Evolutionary conservation across 805 yeast species (phyloP), one percentile per base, ranked within the genome.

Genomic region (Hanseniaspora meyeri): DNA sequence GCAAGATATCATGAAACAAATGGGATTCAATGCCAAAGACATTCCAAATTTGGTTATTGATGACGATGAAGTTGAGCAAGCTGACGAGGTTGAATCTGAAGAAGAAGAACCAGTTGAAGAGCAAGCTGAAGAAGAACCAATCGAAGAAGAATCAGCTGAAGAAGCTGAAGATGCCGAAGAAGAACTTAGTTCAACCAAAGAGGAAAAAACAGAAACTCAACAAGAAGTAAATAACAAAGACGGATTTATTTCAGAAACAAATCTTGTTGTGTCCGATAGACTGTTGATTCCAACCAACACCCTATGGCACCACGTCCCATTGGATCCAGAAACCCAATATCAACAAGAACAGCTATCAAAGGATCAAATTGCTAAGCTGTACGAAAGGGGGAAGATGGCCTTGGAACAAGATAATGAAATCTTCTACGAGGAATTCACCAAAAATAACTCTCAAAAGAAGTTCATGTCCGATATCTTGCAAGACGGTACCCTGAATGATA

Each of bases 401-500:
- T 72, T 87, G 27, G 85, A 84, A 55, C 70, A 72, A 17, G 97
- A 93, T 59, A 88, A 87, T 68, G 75, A 77, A 57, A 64, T 74
- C 0, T 91, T 86, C 67, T 76, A 79, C 59, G 83, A 81, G 59
- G 95, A 84, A 66, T 83, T 83, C 66, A 79, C 85, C 56, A 81
- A 81, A 61, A 78, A 83, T 57, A 81, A 84, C 42, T 85, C 95
- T 6, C 96, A 86, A 72, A 82, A 80, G 66, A 84, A 87, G 75
- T 91, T 91, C 68, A 80, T 88, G 75, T 78, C 91, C 1, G 95
- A 91, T 70, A 84, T 93, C 62, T 77, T 93, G 64, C 77, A 89
- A 6, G 84, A 81, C 62, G 98, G 98, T 86, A 93, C 98, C 0
- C 76, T 91, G 63, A 84, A 82, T 63, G 98, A 93, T 83, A 89